Base-by-base conservation (phyloP, 805 yeast genomes). In the Metschnikowia aberdeeniae region DNA sequence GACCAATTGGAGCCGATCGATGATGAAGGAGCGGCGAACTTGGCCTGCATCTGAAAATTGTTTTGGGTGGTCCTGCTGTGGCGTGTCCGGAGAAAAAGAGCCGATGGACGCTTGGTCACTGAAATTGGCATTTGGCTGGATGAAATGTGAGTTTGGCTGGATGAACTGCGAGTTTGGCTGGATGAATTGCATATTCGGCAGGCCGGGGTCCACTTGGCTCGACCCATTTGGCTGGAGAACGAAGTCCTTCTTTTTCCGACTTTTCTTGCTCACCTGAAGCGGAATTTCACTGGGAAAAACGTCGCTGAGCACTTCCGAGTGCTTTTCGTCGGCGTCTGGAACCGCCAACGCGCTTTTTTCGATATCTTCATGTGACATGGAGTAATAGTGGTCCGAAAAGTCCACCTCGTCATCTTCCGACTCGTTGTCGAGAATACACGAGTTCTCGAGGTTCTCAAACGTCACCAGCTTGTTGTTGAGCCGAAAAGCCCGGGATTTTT, bases 291-390 rank as follows among this genome's bases (percentile, higher is more conserved):
- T 56, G 4, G 70, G 66, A 39, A 57, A 67, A 0, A 64, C 50
- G 37, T 75, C 79, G 50, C 76, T 70, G 22, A 71, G 56, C 4
- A 70, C 64, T 42, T 75, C 80, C 2, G 70, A 68, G 27, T 53
- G 54, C 46, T 64, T 67, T 8, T 39, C 42, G 13, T 67, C 72
- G 4, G 41, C 12, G 2, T 30, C 39, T 9, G 34, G 22, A 2
- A 10, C 22, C 5, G 22, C 14, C 28, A 22, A 39, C n/a, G 13
- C 7, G 13, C 28, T 14, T 4, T 47, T 30, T 11, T 32, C 26
- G 11, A 59, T 46, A 5, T 59, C 66, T 7, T 57, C 64, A 36
- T 52, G 59, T 1, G 56, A 47, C 19, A 62, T 50, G n/a, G 56
- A 52, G 40, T 52, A 58, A 45, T 52, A 51, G 41, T 52, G 51